A percentile compares a stretch with the other conserved stretches of the same genome.
phyloP scores from a whole-genome alignment of 164 flowering plant genomes.

The Macadamia integrifolia region DNA sequence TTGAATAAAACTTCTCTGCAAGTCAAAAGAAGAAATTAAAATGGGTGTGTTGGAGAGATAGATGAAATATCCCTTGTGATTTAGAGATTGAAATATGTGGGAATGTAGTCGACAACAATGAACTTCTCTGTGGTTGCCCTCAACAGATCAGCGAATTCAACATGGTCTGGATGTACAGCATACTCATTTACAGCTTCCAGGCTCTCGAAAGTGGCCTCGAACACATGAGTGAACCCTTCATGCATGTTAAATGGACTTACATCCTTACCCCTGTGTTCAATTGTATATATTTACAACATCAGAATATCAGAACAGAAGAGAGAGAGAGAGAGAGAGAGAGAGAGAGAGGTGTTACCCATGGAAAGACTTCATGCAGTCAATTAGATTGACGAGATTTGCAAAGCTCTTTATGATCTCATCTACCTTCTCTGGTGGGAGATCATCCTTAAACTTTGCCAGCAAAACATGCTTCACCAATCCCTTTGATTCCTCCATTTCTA shows the following conservation, averaged over 20 bases:
- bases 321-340: not conserved
- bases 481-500: not conserved
- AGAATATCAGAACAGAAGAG: not conserved
- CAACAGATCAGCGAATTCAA: not conserved
- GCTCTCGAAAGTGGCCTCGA: constrained; percentile 2
- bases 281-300: no score
- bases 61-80: no score
- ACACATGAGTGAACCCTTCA: constrained; percentile 3
- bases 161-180: constrained; percentile 2
- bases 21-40: no score
- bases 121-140: not conserved
- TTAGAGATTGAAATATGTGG: not conserved
- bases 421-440: not conserved
- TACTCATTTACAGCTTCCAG: constrained; percentile 4
- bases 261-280: constrained; percentile 4
- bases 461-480: constrained; percentile 6
- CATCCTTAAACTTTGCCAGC: constrained; percentile 7
- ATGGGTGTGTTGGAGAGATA: no score
- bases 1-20: no score
- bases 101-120: constrained; percentile 7
- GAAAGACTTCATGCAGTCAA: constrained; percentile 3
- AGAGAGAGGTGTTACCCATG: not conserved
- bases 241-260: not conserved
- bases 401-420: constrained; percentile 3
- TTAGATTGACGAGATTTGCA: not conserved